Percentiles rank a stretch among this genome's conserved stretches.
phyloP scores from a whole-genome alignment of 163 green algal genomes.

The Chlorella variabilis region DNA sequence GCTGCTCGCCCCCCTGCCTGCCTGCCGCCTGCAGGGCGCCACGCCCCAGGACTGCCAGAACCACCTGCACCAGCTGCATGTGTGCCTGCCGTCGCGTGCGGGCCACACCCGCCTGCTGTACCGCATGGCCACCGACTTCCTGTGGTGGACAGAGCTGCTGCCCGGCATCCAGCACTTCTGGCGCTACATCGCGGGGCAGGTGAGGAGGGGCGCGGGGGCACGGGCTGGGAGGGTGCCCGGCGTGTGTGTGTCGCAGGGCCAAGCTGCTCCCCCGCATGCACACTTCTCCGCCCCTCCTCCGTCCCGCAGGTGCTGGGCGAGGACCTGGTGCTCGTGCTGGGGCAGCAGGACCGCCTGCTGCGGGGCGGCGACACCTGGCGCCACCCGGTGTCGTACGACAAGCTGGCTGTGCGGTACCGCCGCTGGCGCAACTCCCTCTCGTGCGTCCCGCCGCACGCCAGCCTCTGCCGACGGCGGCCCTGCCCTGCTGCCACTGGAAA shows the following conservation, averaged over 20 bases:
- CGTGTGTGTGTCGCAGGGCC: no score
- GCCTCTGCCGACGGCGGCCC: not conserved
- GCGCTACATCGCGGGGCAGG: conserved; percentile 86
- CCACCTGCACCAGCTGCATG: conserved; percentile 97
- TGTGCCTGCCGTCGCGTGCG: conserved; percentile 87
- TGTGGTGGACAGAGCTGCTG: conserved; percentile 77
- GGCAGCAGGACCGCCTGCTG: conserved; percentile 95
- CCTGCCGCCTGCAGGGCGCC: conserved; percentile 54
- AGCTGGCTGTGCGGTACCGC: conserved; percentile 95
- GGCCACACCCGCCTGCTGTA: conserved; percentile 96
- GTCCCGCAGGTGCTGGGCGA: conserved; percentile 89
- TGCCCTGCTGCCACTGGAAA: not conserved
- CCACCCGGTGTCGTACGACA: conserved; percentile 96
- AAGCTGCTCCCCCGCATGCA: not conserved
- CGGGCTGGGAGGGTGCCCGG: no score
- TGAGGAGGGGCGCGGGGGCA: conserved; percentile 37
- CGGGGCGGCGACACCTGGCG: conserved; percentile 89
- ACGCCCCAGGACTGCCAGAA: conserved; percentile 79
- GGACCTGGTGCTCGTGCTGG: conserved; percentile 92
- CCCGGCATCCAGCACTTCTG: conserved; percentile 90
- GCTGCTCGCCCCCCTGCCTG: no score
- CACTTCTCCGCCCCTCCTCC: not conserved
- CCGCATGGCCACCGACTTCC: conserved; percentile 97
- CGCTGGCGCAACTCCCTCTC: conserved; percentile 79
- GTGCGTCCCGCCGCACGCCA: conserved; percentile 4